Percentiles rank a stretch among this genome's conserved stretches.
Evolutionary conservation across 805 yeast genomes (phyloP).

Genomic region (Priceomyces carsonii): DNA sequence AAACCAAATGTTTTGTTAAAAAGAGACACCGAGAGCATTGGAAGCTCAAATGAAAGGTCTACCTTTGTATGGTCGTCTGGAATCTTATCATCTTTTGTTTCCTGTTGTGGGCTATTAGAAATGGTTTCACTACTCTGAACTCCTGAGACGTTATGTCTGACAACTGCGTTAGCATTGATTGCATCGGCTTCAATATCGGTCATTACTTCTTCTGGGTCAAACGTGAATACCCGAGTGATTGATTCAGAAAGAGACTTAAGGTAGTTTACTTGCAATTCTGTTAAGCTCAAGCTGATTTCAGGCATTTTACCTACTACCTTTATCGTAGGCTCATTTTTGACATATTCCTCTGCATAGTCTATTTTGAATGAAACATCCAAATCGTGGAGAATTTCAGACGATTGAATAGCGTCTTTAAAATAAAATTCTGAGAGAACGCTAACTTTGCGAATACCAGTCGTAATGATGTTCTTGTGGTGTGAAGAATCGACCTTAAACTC

Average conservation of each 20-base stretch:
- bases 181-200: constrained; percentile 64
- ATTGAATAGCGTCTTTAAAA: constrained; percentile 48
- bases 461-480: constrained; percentile 52
- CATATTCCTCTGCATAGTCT: constrained; percentile 49
- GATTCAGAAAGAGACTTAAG: constrained; percentile 56
- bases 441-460: constrained; percentile 72
- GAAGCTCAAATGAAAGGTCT: constrained; percentile 57
- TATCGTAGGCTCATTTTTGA: constrained; percentile 46
- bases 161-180: constrained; percentile 56
- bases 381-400: constrained; percentile 63
- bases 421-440: constrained; percentile 64
- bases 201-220: constrained; percentile 39
- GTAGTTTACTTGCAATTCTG: constrained; percentile 70
- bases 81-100: constrained; percentile 5
- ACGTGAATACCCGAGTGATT: constrained; percentile 54
- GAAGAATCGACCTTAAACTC: constrained; percentile 39
- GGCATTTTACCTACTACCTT: constrained; percentile 58
- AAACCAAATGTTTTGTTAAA: constrained; percentile 51
- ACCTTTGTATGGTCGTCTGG: constrained; percentile 37
- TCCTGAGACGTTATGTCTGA: constrained; percentile 19
- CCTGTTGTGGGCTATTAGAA: neutral
- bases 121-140: neutral
- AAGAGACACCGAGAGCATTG: constrained; percentile 61
- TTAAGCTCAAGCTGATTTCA: constrained; percentile 61
- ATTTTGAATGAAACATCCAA: constrained; percentile 63